Evolutionary conservation across 2,329 filamentous ascomycete species (phyloP).

Genomic region (Neofusicoccum sp.): DNA sequence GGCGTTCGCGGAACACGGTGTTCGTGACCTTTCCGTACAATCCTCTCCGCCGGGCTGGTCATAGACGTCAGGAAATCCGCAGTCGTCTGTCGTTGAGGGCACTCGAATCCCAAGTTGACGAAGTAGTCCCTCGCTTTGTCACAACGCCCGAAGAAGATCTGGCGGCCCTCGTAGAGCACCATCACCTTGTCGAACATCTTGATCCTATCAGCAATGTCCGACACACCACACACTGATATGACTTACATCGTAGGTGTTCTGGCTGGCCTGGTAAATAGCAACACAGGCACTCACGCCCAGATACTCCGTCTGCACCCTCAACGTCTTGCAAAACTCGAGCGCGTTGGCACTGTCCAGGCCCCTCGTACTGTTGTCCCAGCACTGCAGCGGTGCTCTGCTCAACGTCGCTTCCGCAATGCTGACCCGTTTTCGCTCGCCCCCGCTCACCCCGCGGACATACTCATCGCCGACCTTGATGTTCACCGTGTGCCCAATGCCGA

Average conservation of each 20-base stretch:
- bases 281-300: constrained; percentile 68
- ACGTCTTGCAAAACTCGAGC: constrained; percentile 72
- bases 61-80: constrained; percentile 79
- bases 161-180: constrained; percentile 68
- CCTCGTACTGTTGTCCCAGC: constrained; percentile 79
- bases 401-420: constrained; percentile 79
- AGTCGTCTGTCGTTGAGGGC: constrained; percentile 70
- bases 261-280: constrained; percentile 74
- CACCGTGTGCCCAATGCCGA: constrained; percentile 72
- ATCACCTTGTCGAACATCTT: constrained; percentile 67
- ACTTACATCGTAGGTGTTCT: constrained; percentile 63
- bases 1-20: constrained; percentile 51
- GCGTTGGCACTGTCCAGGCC: constrained; percentile 76
- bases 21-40: constrained; percentile 49
- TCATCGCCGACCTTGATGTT: constrained; percentile 76
- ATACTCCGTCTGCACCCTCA: constrained; percentile 68
- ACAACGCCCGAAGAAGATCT: constrained; percentile 70
- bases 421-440: constrained; percentile 79
- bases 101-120: constrained; percentile 70
- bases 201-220: neutral
- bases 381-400: constrained; percentile 64
- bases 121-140: constrained; percentile 70
- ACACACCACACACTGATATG: neutral
- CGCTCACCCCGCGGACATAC: constrained; percentile 72
- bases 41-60: constrained; percentile 55